Evolutionary conservation across 768 basidiomycete genomes (phyloP).

Genomic region (Amylocystis lapponica): DNA sequence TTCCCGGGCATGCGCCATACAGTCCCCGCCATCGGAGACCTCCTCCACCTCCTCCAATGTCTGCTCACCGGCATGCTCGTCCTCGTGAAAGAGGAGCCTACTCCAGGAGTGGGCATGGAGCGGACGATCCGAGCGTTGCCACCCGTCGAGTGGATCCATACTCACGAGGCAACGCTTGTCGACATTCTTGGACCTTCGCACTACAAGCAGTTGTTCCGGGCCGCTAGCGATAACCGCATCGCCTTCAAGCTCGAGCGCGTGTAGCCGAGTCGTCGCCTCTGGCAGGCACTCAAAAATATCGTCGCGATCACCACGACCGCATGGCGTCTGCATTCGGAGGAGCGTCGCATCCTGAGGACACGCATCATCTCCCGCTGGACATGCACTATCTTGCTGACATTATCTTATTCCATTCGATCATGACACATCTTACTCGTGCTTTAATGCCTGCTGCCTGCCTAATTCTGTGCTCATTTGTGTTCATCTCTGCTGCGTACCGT

Average conservation of each 20-base stretch:
- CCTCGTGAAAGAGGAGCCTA: slow-evolving; percentile 67
- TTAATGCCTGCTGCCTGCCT: not conserved
- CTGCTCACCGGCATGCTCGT: slow-evolving; percentile 37
- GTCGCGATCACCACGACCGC: no score
- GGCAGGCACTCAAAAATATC: no score
- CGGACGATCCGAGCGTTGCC: slow-evolving; percentile 76
- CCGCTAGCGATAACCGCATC: slow-evolving; percentile 63
- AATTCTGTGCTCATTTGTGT: not conserved
- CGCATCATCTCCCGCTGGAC: no score
- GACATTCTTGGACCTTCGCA: slow-evolving; percentile 73
- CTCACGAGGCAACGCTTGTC: slow-evolving; percentile 58
- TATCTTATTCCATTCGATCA: slow-evolving; percentile 4
- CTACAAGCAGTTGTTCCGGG: slow-evolving; percentile 65
- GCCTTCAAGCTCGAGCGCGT: slow-evolving; percentile 72
- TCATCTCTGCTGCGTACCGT: slow-evolving; percentile 1
- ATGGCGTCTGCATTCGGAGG: no score
- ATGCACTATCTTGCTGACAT: no score
- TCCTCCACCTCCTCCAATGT: slow-evolving; percentile 35
- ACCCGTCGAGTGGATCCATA: slow-evolving; percentile 69
- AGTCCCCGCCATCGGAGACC: slow-evolving; percentile 31
- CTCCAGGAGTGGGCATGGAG: slow-evolving; percentile 58
- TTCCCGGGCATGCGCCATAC: slow-evolving; percentile 34
- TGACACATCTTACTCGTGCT: slow-evolving; percentile 1
- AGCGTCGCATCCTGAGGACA: no score
- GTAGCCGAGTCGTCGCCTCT: no score